Base-by-base conservation (phyloP, 768 basidiomycete species). In the Naganishia randhawae region DNA sequence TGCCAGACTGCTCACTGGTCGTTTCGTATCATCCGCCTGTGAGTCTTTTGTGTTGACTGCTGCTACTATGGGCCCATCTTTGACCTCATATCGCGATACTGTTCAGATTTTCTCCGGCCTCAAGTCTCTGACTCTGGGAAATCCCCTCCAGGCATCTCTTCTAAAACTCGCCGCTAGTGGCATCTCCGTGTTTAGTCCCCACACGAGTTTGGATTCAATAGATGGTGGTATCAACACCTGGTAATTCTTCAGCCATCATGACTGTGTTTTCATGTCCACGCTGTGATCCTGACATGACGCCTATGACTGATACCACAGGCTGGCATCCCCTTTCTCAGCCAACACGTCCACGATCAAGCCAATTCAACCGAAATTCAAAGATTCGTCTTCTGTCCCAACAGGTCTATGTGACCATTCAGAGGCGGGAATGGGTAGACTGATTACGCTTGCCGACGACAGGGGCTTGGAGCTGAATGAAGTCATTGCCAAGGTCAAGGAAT, bases 151-250 rank as follows among this genome's bases (percentile, higher is more conserved):
- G 80, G 78, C 85, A 1, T 89, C 88, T 4, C 84, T 98, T 27
- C 84, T 98, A 6, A 84, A 82, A 65, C 91, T 93, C 70, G 87
- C 88, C 0, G 88, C 90, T 0, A 83, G 86, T 14, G 93, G 93
- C 0, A 88, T 97, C 66, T 89, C 88, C 0, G 84, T 97, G 5
- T 95, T 90, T 81, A 85, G 85, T 45, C 92, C 95, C 2, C 95
- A 98, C 80, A 91, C 90, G 0, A 86, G 91, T 0, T 84, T 96
- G 19, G 95, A 98, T 80, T 84, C 84, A n/a, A 86, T 90, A 1
- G 84, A 85, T 73, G 89, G 85, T 6, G 94, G 95, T 0, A 85
- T 95, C 63, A 96, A 95, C 75, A 92, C 94, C 80, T 96, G 90
- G 90, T 84, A 22, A 33, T 73, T 73, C 3, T 25, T 22, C n/a